phyloP scores from a whole-genome alignment of 1,284 basidiomycete species.

The Jaminaea rosea region DNA sequence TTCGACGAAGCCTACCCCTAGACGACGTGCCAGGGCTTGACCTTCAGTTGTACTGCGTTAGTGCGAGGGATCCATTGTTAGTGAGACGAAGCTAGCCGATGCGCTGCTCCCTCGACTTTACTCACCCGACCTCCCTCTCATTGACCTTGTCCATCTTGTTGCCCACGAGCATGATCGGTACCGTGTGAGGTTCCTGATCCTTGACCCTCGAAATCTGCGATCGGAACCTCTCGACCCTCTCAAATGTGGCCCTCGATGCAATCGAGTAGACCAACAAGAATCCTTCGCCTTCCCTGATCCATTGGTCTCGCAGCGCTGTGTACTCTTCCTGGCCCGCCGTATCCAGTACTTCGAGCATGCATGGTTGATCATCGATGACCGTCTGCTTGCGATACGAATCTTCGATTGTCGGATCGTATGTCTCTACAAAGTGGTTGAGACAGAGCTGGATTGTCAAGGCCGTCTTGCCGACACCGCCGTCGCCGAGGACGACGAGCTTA shows the following conservation, averaged over 20 bases:
- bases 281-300: slow-evolving; percentile 50
- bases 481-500: slow-evolving; percentile 87
- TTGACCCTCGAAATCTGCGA: slow-evolving; percentile 46
- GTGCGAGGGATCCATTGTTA: too few relatives aligned
- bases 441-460: slow-evolving; percentile 66
- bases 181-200: slow-evolving; percentile 45
- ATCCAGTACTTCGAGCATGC: slow-evolving; percentile 69
- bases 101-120: too few relatives aligned
- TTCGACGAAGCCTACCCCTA: slow-evolving; percentile 48
- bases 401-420: slow-evolving; percentile 48
- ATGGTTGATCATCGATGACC: slow-evolving; percentile 48
- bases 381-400: slow-evolving; percentile 48
- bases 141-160: slow-evolving; percentile 75
- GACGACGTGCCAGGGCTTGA: slow-evolving; percentile 37
- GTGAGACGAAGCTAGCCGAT: too few relatives aligned
- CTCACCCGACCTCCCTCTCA: slow-evolving; percentile 62
- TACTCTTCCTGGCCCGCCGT: slow-evolving; percentile 70
- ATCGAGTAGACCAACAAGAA: slow-evolving; percentile 49
- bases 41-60: too few relatives aligned
- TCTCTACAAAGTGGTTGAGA: slow-evolving; percentile 23
- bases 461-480: slow-evolving; percentile 96
- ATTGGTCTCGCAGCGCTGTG: slow-evolving; percentile 48
- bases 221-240: slow-evolving; percentile 47
- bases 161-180: slow-evolving; percentile 74
- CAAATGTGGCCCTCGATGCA: slow-evolving; percentile 48